Conservation (phyloP, 768 basidiomycete species). For the Suillus luteus region DNA sequence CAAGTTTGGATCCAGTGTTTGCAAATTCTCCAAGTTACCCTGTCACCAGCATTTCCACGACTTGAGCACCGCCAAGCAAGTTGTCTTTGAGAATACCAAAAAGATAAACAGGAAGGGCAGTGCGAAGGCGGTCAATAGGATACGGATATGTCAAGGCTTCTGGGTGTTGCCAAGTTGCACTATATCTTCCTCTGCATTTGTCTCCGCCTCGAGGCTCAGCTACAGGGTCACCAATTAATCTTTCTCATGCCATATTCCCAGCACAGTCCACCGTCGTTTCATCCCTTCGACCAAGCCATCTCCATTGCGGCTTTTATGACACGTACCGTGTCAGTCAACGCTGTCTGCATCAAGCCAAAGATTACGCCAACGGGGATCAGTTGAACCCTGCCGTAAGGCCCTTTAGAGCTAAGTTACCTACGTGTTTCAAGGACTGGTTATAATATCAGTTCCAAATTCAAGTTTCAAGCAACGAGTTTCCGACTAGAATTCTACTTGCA, state of each 20-base stretch:
- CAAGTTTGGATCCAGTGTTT: conserved; percentile 34
- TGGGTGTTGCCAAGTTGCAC: conserved; percentile 16
- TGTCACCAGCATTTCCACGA: conserved; percentile 42
- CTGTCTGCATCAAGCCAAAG: conserved; percentile 74
- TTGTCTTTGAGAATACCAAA: conserved; percentile 41
- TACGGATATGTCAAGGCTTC: conserved; percentile 33
- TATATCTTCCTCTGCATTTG: conserved; percentile 14
- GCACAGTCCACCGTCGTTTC: conserved; percentile 73
- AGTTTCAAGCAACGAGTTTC: background rate
- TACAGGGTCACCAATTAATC: conserved; percentile 18
- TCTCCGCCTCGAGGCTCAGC: conserved; percentile 12
- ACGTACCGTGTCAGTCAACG: conserved; percentile 63
- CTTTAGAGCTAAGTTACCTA: background rate
- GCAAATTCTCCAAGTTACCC: conserved; percentile 29
- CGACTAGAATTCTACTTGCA: background rate
- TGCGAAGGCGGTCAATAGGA: conserved; percentile 42
- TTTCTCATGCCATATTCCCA: conserved; percentile 57
- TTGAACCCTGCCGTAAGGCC: background rate
- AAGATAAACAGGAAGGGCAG: conserved; percentile 43
- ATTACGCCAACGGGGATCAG: conserved; percentile 78
- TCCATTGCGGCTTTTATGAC: conserved; percentile 60
- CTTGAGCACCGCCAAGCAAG: conserved; percentile 40
- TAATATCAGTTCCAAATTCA: background rate
- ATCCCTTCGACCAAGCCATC: conserved; percentile 81
- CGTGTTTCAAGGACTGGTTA: background rate